Base-by-base conservation (phyloP, 768 basidiomycete genomes). In the Rhizopogon roseolus region DNA sequence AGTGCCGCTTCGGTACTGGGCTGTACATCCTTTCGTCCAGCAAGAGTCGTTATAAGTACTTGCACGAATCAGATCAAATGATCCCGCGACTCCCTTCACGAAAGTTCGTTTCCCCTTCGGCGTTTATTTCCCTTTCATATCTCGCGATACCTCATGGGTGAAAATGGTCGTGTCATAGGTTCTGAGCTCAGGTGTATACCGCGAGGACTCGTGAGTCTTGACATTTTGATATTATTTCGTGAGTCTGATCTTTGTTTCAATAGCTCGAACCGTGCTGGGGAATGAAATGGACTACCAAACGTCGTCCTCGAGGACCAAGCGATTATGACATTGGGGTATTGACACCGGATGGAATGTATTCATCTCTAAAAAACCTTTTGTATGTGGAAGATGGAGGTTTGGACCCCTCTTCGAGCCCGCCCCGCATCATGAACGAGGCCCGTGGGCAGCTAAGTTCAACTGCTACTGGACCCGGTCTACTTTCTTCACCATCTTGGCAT, bases 221-320 rank as follows among this genome's bases (percentile, higher is more conserved):
- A 10, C 16, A 9, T 29, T 34, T 34, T 43, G 38, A 6, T 13
- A 13, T 50, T 13, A 42, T 9, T 16, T 29, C 4, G 17, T 0
- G 16, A 36, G 16, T 28, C 50, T 55, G 32, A 58, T 25, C 14
- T 43, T 50, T 13, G 1, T 44, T 11, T 42, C 49, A 60, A 36
- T 11, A 68, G 66, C 56, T 70, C 32, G 9, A 48, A 36, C 62
- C 66, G 14, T 54, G 68, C 53, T 70, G 68, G 68, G 68, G 68
- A 54, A 64, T 66, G 50, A 62, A 66, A 32, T 68, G 66, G 66
- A 51, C 60, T 29, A 50, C 57, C 14, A 56, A 62, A 52, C 60
- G 55, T 57, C 40, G 39, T 52, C 60, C 66, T 46, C 57, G 49
- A 36, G 62, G 66, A 14, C 64, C 66, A 29, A 68, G 66, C 36